Evolutionary conservation across 2,329 filamentous ascomycete species (phyloP), one percentile per base, ranked within the genome.

Genomic region (Rhynchosporium agropyri): DNA sequence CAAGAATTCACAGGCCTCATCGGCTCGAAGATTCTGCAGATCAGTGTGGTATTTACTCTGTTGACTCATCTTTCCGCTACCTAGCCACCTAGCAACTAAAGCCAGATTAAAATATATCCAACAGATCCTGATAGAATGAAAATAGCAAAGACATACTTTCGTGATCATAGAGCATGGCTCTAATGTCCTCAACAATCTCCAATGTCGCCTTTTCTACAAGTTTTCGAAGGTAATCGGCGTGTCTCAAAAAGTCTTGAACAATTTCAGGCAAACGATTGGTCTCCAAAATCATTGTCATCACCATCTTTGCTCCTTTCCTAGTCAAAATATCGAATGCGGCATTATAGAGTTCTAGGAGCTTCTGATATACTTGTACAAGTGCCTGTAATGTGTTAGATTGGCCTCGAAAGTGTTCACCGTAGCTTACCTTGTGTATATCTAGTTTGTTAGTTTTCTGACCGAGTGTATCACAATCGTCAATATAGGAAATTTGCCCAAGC

Each of bases 351-450:
- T 51, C 49, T 31, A 51, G 49, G 4, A 51, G 49, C 28, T 51
- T 51, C 49, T 51, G 49, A 51, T 51, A 51, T 20, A 58, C 55
- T 28, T 4, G 26, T 31, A 58, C 40, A 12, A 58, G 55, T 58
- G 40, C 40, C 40, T 58, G 55, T 29, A 58, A 58, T 43, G 31
- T 58, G 12, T 58, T 36, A 58, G 55, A 46, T 31, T 43, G 3
- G 38, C 55, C 28, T 46, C 55, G 42, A 33, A 46, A 58, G 55
- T 43, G 48, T 43, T 43, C 38, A 29, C 26, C 46, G 54, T 33
- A 58, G 26, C 45, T 58, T 45, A 58, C 54, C 40, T 58, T 58
- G 54, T 58, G 54, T 43, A 58, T 58, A n/a, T 58, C 54, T 29
- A 58, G 29, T 40, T 45, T 58, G 38, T 58, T 58, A 45, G 54